These are phyloP conservation scores for Phoenix dactylifera DNA, from an alignment of 176 grass and related monocot genomes.

Conservation along the genomic window DNA sequence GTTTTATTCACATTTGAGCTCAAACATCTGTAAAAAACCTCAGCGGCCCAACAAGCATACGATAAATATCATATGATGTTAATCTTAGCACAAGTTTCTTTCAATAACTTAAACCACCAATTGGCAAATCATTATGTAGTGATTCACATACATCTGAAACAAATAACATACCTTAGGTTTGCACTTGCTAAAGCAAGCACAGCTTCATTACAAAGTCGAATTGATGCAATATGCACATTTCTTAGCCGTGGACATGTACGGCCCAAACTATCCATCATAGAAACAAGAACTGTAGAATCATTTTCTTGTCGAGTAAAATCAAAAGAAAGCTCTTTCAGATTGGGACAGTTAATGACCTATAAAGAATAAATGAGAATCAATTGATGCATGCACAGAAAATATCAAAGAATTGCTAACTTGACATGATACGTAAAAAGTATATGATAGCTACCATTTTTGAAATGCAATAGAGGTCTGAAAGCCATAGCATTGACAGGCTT, in stretches of 20 bases:
- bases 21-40: background rate
- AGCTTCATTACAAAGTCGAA: conserved; percentile 59
- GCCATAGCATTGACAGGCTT: conserved; percentile 53
- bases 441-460: conserved; percentile 48
- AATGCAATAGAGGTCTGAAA: conserved; percentile 61
- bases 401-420: conserved; percentile 1
- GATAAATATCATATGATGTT: background rate
- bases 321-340: conserved; percentile 65
- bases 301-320: conserved; percentile 52
- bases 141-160: background rate
- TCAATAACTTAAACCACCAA: background rate
- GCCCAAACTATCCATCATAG: conserved; percentile 61
- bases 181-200: conserved; percentile 64
- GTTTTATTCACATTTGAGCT: background rate
- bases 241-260: conserved; percentile 59
- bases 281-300: conserved; percentile 61
- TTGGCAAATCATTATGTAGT: background rate
- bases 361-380: conserved; percentile 18
- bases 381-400: background rate
- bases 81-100: background rate
- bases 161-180: conserved; percentile 52
- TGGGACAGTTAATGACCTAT: conserved; percentile 76
- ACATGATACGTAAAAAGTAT: background rate
- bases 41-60: background rate
- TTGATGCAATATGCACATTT: conserved; percentile 61